Evolutionary conservation across 352 stramenopile genomes (phyloP), one percentile per base, ranked within the genome.

Genomic region (Phytophthora capsici): DNA sequence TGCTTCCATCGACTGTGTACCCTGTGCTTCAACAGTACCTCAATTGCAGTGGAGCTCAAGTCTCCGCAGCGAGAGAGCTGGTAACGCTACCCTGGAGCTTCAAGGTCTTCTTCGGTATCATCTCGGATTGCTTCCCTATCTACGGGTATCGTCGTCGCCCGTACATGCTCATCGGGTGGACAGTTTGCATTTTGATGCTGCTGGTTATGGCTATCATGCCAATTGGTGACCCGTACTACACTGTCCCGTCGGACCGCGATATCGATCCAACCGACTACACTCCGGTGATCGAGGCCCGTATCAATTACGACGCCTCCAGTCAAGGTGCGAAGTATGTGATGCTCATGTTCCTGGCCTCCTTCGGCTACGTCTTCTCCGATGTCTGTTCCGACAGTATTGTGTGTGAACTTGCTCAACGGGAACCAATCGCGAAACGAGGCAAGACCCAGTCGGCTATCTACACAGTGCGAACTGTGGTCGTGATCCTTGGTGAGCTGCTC

Each of bases 31-130:
- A 65, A n/a, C 17, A 65, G 19, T 65, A 52, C 26, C 57, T 65
- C 26, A 65, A 65, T 30, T 65, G 57, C 36, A 65, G 57, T 34
- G 57, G 57, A 16, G 46, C 57, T 16, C 45, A 64, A 38, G 57
- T 65, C 1, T 28, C 57, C 50, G 57, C 57, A 13, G 57, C 46
- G 7, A 65, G 28, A 16, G 46, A 65, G 47, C 57, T 65, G 8
- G 46, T 65, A 32, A 34, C 26, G 2, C 46, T 65, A 7, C 57
- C 57, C 9, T 65, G 57, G 57, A 65, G 57, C 16, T 65, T 65
- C 16, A 65, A 65, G n/a, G 57, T 65, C 14, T 65, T 65, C 20
- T 65, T 65, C 37, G 57, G 57, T 20, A 58, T 65, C 46, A 65
- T 65, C 10, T 65, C 57, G 17, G 46, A 65, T 36, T 65, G 57